Evolutionary conservation across 1,139 yeast species (phyloP), one percentile per base, ranked within the genome.

Genomic region (Hyphopichia wangnamkhiaoensis): DNA sequence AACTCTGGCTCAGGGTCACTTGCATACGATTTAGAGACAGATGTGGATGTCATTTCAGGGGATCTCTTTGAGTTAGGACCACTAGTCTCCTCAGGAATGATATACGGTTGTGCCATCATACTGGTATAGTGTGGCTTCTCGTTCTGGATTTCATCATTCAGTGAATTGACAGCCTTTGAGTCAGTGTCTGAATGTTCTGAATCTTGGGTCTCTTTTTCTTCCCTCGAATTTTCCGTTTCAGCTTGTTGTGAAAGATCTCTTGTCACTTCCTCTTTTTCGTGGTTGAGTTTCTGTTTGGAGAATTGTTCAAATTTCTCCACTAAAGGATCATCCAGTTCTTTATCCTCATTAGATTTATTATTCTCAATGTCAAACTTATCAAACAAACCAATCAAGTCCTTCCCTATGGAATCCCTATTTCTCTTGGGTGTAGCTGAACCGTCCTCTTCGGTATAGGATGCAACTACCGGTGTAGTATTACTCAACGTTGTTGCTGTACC

Each of bases 331-430:
- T 19, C 34, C 16, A 26, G 42, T 6, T 36, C 39, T n/a, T 34
- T 33, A 2, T n/a, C 32, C 18, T 34, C 38, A 26, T 26, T 20
- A 13, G 35, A 27, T 18, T 37, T 36, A 36, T 49, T 33, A n/a
- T 42, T 38, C 9, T 49, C 52, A 5, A 69, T 49, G 41, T 70
- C 74, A 45, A 65, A 71, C 46, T 65, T 69, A 40, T 65, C 76
- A 46, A 71, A 67, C 29, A 71, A 51, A 9, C 64, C 74, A 31
- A 68, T 62, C 45, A 71, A 56, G 37, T 68, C 74, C 9, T 28
- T 28, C 7, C 20, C 31, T 5, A 28, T 28, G 14, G 31, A 16
- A 37, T 68, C 73, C 8, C 57, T 41, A 19, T 56, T 55, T 19
- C 50, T 48, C 9, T 42, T 37, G 3, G 43, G 35, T 9, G 37